Evolutionary conservation across 179 eudicot species (phyloP).

Genomic region (Heliamphora pulchella): DNA sequence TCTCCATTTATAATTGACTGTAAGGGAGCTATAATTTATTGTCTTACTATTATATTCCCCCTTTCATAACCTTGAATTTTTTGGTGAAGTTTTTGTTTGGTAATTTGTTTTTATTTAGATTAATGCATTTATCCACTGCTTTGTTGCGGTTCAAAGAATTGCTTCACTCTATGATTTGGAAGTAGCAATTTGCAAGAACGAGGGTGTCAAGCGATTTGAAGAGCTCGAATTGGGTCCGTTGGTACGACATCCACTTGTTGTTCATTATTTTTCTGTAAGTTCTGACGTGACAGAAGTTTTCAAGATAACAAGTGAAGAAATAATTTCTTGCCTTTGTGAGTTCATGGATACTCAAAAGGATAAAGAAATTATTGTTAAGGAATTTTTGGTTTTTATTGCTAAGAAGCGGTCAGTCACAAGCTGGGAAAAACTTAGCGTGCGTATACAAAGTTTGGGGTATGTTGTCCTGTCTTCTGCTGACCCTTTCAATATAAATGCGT

Average conservation of each 20-base stretch:
- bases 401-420: constrained; percentile 39
- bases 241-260: constrained; percentile 60
- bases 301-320: constrained; percentile 55
- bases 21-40: background rate
- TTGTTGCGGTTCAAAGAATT: constrained; percentile 62
- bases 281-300: constrained; percentile 41
- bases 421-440: constrained; percentile 56
- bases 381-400: constrained; percentile 59
- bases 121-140: constrained; percentile 76
- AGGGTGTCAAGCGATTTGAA: constrained; percentile 62
- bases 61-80: background rate
- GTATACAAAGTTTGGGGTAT: constrained; percentile 83
- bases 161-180: constrained; percentile 72
- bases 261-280: constrained; percentile 66
- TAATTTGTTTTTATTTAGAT: constrained; percentile 29
- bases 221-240: constrained; percentile 85
- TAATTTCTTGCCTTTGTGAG: constrained; percentile 44
- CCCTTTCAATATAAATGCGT: background rate
- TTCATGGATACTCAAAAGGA: constrained; percentile 29
- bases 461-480: constrained; percentile 20
- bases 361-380: constrained; percentile 36
- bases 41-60: background rate
- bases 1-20: background rate
- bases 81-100: constrained; percentile 1
- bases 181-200: constrained; percentile 63